A percentile compares a stretch with the other conserved stretches of the same genome.
These are phyloP conservation scores for Aspergillus incahuasiensis DNA, from an alignment of 495 filamentous ascomycete genomes.

Conservation along the genomic window DNA sequence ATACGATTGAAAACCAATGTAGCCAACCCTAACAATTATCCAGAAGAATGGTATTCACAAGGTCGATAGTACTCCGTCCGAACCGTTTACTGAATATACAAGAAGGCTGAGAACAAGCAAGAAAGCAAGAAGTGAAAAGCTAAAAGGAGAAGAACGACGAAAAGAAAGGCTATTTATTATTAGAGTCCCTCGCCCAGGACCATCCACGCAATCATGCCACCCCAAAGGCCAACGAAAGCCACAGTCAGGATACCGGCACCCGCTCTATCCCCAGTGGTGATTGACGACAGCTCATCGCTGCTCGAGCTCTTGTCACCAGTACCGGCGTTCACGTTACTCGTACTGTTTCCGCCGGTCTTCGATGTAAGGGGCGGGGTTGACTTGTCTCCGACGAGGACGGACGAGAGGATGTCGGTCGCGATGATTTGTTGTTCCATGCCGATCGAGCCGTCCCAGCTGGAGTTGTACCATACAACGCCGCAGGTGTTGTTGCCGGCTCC, in stretches of 20 bases:
- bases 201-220: slow-evolving; percentile 22
- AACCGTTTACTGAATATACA: background rate
- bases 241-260: slow-evolving; percentile 61
- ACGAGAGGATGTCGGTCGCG: slow-evolving; percentile 55
- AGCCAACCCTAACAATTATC: background rate
- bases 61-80: background rate
- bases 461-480: slow-evolving; percentile 63
- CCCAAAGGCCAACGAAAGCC: slow-evolving; percentile 39
- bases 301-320: slow-evolving; percentile 17
- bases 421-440: slow-evolving; percentile 52
- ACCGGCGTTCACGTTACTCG: slow-evolving; percentile 35
- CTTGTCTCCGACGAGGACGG: slow-evolving; percentile 10
- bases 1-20: background rate
- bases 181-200: slow-evolving; percentile 6
- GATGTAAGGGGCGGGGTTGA: slow-evolving; percentile 27
- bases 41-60: background rate
- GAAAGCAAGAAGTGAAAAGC: background rate
- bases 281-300: slow-evolving; percentile 19
- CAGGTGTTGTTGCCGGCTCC: slow-evolving; percentile 62
- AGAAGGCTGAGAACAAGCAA: background rate
- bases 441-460: slow-evolving; percentile 56
- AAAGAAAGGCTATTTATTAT: no score
- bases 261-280: slow-evolving; percentile 53
- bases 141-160: no score
- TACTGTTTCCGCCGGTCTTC: slow-evolving; percentile 46